A percentile compares a stretch with the other conserved stretches of the same genome.
Conservation (phyloP, 495 filamentous ascomycete species). For the Lepidopterella palustris region DNA sequence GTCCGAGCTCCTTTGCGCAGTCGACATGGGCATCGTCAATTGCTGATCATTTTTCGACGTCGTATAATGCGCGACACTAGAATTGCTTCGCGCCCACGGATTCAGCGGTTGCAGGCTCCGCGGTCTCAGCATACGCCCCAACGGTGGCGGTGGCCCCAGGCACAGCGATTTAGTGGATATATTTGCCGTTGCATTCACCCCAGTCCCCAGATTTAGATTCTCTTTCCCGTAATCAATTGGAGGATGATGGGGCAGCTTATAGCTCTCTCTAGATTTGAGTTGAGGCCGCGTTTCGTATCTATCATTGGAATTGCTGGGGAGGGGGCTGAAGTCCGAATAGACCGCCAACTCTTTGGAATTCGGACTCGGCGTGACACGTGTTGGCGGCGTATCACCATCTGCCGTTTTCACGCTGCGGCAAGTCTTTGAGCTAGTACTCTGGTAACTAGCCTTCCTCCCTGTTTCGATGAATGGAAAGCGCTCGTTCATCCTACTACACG, state of each 20-base stretch:
- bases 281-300: background rate
- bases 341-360: background rate
- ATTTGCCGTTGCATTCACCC: background rate
- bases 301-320: background rate
- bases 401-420: background rate
- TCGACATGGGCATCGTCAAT: too few species aligned
- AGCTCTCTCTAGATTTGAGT: background rate
- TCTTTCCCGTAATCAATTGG: background rate
- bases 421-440: slow-evolving; percentile 2
- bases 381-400: background rate
- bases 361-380: background rate
- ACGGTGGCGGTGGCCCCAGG: slow-evolving; percentile 7
- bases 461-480: slow-evolving; percentile 32
- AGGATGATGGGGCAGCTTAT: too few species aligned
- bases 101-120: background rate
- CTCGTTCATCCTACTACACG: slow-evolving; percentile 32
- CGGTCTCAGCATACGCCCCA: background rate
- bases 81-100: slow-evolving; percentile 2
- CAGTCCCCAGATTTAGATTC: too few species aligned
- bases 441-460: slow-evolving; percentile 19
- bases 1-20: slow-evolving; percentile 8
- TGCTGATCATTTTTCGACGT: slow-evolving; percentile 5
- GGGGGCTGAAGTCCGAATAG: background rate
- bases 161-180: background rate
- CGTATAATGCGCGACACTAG: slow-evolving; percentile 8